Evolutionary conservation across 129 eudicot species (phyloP).

Genomic region (Helichrysum umbraculigerum): DNA sequence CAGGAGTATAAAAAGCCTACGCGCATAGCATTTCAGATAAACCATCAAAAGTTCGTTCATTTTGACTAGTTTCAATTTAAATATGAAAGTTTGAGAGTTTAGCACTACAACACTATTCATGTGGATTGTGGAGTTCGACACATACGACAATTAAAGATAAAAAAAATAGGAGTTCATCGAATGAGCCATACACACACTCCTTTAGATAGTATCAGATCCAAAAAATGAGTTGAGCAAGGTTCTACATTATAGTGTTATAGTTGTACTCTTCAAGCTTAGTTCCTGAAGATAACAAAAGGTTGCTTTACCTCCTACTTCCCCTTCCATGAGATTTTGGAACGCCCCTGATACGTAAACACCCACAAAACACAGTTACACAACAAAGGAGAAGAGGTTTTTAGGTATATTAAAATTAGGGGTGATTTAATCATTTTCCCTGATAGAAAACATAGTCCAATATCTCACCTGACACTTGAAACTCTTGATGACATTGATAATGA

Average conservation of each 20-base stretch:
- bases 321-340: not conserved
- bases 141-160: not conserved
- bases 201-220: not conserved
- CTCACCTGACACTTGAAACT: slow-evolving; percentile 29
- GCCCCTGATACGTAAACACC: not conserved
- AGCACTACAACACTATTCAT: not conserved
- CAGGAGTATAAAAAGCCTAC: too few relatives aligned
- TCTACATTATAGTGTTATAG: too few relatives aligned
- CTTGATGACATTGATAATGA: not conserved
- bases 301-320: not conserved
- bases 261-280: not conserved
- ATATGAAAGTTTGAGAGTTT: not conserved
- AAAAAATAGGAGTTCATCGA: not conserved
- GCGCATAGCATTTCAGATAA: too few relatives aligned
- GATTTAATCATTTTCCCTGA: too few relatives aligned
- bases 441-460: not conserved
- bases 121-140: not conserved
- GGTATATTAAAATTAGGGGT: too few relatives aligned
- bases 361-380: too few relatives aligned
- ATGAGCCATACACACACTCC: not conserved
- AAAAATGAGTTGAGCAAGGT: not conserved
- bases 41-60: too few relatives aligned
- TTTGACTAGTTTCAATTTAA: too few relatives aligned
- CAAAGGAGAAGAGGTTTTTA: too few relatives aligned
- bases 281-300: not conserved